These are phyloP conservation scores for Aspergillus sp. DNA, from an alignment of 2,329 filamentous ascomycete genomes.

Conservation along the genomic window DNA sequence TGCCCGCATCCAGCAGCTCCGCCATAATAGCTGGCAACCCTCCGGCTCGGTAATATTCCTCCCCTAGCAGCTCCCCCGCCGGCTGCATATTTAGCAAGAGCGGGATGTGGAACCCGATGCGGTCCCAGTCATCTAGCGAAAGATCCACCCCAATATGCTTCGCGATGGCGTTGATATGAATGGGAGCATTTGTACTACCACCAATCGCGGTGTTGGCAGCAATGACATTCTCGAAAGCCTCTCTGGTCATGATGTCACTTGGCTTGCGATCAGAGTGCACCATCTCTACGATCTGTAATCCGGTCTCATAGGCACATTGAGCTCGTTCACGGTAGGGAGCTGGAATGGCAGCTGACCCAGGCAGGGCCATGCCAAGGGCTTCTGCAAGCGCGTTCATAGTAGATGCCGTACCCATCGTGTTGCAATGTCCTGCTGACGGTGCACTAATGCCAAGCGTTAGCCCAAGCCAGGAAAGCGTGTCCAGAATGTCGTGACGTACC, in stretches of 20 bases:
- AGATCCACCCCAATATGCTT: slow-evolving; percentile 56
- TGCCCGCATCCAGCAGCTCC: slow-evolving; percentile 53
- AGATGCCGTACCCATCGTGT: slow-evolving; percentile 57
- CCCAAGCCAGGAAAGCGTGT: not conserved
- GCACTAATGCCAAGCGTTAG: slow-evolving; percentile 33
- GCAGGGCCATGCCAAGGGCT: slow-evolving; percentile 56
- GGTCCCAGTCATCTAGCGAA: slow-evolving; percentile 57
- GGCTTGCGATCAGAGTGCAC: slow-evolving; percentile 53
- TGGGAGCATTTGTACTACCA: slow-evolving; percentile 59
- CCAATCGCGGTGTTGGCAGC: slow-evolving; percentile 58
- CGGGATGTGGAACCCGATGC: slow-evolving; percentile 52
- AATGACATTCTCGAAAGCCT: slow-evolving; percentile 60
- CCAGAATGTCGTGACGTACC: slow-evolving; percentile 30
- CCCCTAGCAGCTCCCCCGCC: slow-evolving; percentile 55
- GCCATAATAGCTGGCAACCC: slow-evolving; percentile 57
- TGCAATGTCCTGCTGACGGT: slow-evolving; percentile 53
- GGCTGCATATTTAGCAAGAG: slow-evolving; percentile 59
- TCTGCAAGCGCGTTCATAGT: slow-evolving; percentile 58
- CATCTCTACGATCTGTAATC: slow-evolving; percentile 54
- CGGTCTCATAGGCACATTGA: slow-evolving; percentile 54
- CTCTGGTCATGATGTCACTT: slow-evolving; percentile 57
- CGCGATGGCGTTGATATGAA: slow-evolving; percentile 58
- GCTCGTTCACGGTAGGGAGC: slow-evolving; percentile 53
- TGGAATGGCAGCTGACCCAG: slow-evolving; percentile 55
- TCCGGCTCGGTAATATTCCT: slow-evolving; percentile 58